Base-by-base conservation (phyloP, 179 eudicot genomes). In the Silene noctiflora region DNA sequence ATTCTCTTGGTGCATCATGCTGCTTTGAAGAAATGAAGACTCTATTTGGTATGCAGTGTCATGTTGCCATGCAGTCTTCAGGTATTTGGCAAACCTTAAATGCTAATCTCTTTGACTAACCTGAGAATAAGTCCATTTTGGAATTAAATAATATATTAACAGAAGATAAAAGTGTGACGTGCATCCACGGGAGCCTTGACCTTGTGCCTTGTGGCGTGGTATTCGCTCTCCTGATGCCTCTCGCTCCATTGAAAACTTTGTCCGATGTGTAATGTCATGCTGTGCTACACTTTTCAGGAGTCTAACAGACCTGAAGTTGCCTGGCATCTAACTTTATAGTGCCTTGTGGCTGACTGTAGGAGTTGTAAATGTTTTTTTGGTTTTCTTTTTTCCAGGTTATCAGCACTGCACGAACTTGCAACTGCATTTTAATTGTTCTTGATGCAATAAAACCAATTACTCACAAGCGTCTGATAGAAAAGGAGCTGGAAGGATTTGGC, bases 401-500 rank as follows among this genome's bases (percentile, higher is more conserved):
- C 90, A 95, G 99, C 78, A 95, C 99, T 69, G 99, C 99, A 31
- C 86, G 99, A 84, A 95, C 99, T 25, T 95, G 99, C 86, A 95
- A 91, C 81, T 87, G 92, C 85, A 95, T 95, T 72, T 78, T 95
- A 58, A 95, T 95, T 81, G 99, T 95, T 78, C 91, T 95, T 77
- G 99, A 95, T 85, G 99, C 98, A 77, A 95, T 95, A 80, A 95
- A 95, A 84, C 99, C 99, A 10, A 91, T 95, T 72, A 93, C 99
- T 75, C 98, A 95, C 86, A 95, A 95, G 85, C 97, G 99, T 71
- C 83, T 95, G 56, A 95, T 93, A 68, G 99, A 95, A 83, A 95
- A 95, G 79, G 99, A 95, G 91, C 97, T 95, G 62, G 98, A 95
- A 79, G 99, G 99, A 75, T 95, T 95, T 88, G 99, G 99, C 74